Base-by-base conservation (phyloP, 2,329 filamentous ascomycete species). In the Penicillium sp. region DNA sequence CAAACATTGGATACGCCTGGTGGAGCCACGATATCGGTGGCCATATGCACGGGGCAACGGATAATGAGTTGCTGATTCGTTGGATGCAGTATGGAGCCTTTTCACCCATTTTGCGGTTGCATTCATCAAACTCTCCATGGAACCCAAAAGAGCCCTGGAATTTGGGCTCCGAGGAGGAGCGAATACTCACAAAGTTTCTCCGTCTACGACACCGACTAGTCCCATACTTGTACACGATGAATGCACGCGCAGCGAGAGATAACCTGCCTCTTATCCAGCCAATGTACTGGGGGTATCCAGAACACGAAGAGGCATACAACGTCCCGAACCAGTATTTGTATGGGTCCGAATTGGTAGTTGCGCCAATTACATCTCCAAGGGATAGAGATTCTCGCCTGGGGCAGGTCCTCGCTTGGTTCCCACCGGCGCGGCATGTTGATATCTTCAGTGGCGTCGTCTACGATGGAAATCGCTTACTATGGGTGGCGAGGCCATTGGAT, bases 1-100 rank as follows among this genome's bases (percentile, higher is more conserved):
- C 85, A 9, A 90, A 90, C 71, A 88, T 90, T 62, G 87, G 87
- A 0, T 90, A 87, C 64, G 87, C 86, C 2, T 89, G 87, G 86
- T 90, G 87, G 87, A 87, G 84, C 54, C 87, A 90, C 70, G 87
- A 90, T 65, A 88, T 90, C 30, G 87, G 87, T n/a, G 87, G 87
- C 0, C 87, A 90, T 69, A 84, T 85, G 67, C 70, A 74, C 2
- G 87, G 87, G 4, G 75, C 74, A 45, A 82, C 83, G 6, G 84
- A 87, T 54, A 86, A 88, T 55, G 85, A 90, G 67, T 76, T 88
- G 7, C 79, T 82, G 1, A 81, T 83, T 1, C 81, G 87, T 19
- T 90, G 87, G 87, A 80, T 88, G 0, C 87, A 90, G 69, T 78
- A 86, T 2, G 87, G 87, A 5, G 83, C 82, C 50, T 87, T 87